Evolutionary conservation across 495 filamentous ascomycete species (phyloP), one percentile per base, ranked within the genome.

Genomic region (Penicillium nucicola): DNA sequence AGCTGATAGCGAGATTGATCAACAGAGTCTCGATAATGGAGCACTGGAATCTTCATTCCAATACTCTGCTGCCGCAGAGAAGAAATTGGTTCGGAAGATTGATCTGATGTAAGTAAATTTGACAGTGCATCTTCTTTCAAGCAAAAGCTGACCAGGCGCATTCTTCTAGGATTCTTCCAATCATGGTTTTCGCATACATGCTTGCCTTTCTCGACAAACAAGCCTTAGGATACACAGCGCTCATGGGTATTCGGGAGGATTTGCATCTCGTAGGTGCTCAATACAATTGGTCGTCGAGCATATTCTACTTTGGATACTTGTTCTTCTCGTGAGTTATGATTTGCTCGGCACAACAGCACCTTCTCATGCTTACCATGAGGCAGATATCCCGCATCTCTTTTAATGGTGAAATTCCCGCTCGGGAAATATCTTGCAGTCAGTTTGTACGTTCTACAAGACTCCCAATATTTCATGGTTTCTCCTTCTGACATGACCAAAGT

Each of bases 231-330:
- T 58, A 60, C 23, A 42, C 51, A 2, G 32, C 62, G 4, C 23
- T 78, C 57, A 48, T 80, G 78, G 65, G 75, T 54, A 9, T 69
- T 43, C 37, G 55, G 36, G 57, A 76, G 23, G 78, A 58, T 60
- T 55, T 83, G 22, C 50, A 77, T 14, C 62, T 84, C 2, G 55
- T 60, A n/a, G 80, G 79, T 5, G 52, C 63, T 0, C 65, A 83
- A 22, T 84, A 84, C 44, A 77, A 62, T 40, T 84, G 77, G 78
- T 57, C 77, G 0, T 71, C 67, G 3, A 66, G 66, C 8, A 68
- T 81, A 11, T 84, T 82, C 63, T 82, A 84, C 57, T 77, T 84
- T 48, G 83, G 83, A 11, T 85, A 79, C 53, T 57, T 86, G 8
- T 61, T 62, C 15, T 72, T 67, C 30, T 69, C 68, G 48, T 73